Evolutionary conservation across 2,329 filamentous ascomycete genomes (phyloP).

Genomic region (Colletotrichum salicis): DNA sequence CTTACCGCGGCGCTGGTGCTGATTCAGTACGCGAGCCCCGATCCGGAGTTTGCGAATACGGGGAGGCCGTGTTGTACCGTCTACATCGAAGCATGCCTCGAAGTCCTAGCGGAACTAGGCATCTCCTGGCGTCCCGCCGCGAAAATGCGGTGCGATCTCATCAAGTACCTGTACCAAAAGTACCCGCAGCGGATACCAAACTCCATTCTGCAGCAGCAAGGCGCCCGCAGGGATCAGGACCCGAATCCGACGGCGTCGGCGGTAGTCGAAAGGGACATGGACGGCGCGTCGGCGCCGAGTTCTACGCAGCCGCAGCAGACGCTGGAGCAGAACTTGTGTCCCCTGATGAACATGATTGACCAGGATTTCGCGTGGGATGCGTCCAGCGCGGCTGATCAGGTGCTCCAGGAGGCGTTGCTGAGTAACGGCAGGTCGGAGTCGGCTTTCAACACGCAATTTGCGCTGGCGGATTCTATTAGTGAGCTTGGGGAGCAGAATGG

Average conservation of each 20-base stretch:
- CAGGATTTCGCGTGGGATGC: slow-evolving; percentile 17
- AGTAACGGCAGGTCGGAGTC: slow-evolving; percentile 3
- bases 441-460: slow-evolving; percentile 31
- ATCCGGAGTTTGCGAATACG: slow-evolving; percentile 25
- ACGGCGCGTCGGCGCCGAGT: not conserved
- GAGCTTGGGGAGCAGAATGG: not conserved
- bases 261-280: not conserved
- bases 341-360: slow-evolving; percentile 20
- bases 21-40: slow-evolving; percentile 31
- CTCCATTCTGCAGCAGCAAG: slow-evolving; percentile 11
- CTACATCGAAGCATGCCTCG: slow-evolving; percentile 31
- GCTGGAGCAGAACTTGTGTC: slow-evolving; percentile 27
- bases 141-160: slow-evolving; percentile 23
- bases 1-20: slow-evolving; percentile 45
- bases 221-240: not conserved
- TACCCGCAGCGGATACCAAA: slow-evolving; percentile 30
- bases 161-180: slow-evolving; percentile 27
- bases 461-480: slow-evolving; percentile 24
- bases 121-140: slow-evolving; percentile 28
- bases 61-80: slow-evolving; percentile 28
- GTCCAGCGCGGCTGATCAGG: not conserved
- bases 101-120: slow-evolving; percentile 23
- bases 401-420: not conserved
- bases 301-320: slow-evolving; percentile 16
- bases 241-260: not conserved